Conservation (phyloP, 345 rosid genomes). For the Draba incana region DNA sequence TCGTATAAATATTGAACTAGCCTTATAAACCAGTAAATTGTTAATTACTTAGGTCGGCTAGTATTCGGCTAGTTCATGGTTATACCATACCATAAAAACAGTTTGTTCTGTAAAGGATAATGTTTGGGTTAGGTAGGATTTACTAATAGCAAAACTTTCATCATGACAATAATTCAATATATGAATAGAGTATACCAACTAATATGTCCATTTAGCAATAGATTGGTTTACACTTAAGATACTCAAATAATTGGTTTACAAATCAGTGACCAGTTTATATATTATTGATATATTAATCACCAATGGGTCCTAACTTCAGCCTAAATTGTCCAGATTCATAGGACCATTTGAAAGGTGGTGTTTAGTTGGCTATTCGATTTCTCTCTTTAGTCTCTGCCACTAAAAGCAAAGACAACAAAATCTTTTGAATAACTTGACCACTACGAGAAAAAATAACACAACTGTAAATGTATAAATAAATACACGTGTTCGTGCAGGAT, state of each 20-base stretch:
- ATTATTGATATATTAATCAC: background rate
- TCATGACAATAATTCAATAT: background rate
- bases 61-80: background rate
- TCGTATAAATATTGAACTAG: too few relatives aligned
- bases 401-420: conserved; percentile 30
- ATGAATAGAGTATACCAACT: background rate
- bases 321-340: conserved; percentile 24
- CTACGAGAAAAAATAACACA: background rate
- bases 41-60: background rate
- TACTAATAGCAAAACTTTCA: background rate
- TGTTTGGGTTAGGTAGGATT: too few relatives aligned
- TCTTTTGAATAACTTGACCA: background rate
- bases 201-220: background rate
- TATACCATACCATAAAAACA: background rate
- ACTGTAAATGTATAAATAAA: background rate
- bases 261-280: background rate
- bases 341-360: conserved; percentile 18
- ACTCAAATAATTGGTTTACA: background rate
- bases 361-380: conserved; percentile 7
- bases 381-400: conserved; percentile 27
- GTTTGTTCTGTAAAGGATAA: too few relatives aligned
- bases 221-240: background rate
- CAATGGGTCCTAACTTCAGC: conserved; percentile 13
- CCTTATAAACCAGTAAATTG: background rate
- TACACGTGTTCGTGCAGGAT: conserved; percentile 21